Evolutionary conservation across 495 filamentous ascomycete genomes (phyloP), one percentile per base, ranked within the genome.

Genomic region (Penicillium ucsense): DNA sequence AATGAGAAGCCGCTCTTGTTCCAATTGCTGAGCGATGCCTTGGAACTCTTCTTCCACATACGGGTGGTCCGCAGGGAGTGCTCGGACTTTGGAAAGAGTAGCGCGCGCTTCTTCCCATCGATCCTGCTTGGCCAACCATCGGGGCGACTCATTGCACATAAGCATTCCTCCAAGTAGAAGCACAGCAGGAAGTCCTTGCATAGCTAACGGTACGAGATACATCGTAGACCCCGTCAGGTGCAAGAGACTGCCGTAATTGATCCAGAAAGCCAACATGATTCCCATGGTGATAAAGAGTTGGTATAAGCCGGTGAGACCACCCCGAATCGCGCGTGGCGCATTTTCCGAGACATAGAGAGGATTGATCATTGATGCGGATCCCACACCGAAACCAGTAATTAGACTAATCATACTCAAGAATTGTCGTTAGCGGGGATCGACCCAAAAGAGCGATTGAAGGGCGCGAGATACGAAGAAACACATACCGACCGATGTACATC

Each of bases 281-380:
- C 82, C 83, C 34, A 70, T 57, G 10, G 68, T 70, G 47, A 75
- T 80, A 55, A 87, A 86, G 4, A 86, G 73, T 53, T 87, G 83
- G 55, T 86, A 86, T 46, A 86, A 68, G 41, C 81, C 82, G 30
- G 81, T 86, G 34, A 88, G 65, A 12, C 76, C 76, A 31, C 84
- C 83, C 39, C 84, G 83, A 52, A 86, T 85, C 34, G 80, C 81
- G 38, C 83, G 71, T 4, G 84, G 84, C 8, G 84, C 82, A 45
- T 84, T 86, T 53, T 88, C 84, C 31, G 71, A 64, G 38, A 77
- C 66, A 54, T 74, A 77, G 31, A 81, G 66, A 8, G 81, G 81
- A 36, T 76, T 79, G 46, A 84, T 65, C 78, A 83, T 82, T 20
- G 77, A 79, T 29, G 80, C 79, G 38, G 73, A 77, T 27, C 82